These are phyloP conservation scores for Vigna trinervia DNA, from an alignment of 306 rosid species.

Conservation along the genomic window DNA sequence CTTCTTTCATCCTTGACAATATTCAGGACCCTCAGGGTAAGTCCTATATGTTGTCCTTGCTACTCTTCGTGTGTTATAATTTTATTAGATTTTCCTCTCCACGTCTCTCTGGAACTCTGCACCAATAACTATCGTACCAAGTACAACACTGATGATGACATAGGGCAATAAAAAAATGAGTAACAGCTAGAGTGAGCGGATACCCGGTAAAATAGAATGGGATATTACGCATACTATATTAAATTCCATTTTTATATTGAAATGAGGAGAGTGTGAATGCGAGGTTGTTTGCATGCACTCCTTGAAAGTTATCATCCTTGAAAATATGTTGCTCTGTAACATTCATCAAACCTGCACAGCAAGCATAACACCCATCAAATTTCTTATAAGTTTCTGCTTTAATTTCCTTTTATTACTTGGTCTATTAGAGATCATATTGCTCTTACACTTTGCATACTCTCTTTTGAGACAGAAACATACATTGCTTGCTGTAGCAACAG, in stretches of 20 bases:
- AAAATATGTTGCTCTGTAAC: slow-evolving; percentile 1
- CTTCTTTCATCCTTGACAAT: background rate
- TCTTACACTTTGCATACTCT: slow-evolving; percentile 36
- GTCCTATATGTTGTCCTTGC: background rate
- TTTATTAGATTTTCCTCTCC: background rate
- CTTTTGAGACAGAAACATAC: slow-evolving; percentile 44
- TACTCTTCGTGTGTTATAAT: background rate
- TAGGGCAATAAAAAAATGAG: background rate
- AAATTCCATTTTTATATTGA: background rate
- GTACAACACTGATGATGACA: background rate
- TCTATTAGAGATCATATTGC: slow-evolving; percentile 9
- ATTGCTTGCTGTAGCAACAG: slow-evolving; percentile 40
- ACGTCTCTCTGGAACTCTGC: slow-evolving; percentile 5
- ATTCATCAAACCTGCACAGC: slow-evolving; percentile 14
- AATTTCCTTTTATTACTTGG: slow-evolving; percentile 22
- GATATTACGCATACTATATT: background rate
- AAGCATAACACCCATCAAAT: slow-evolving; percentile 7
- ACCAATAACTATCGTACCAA: background rate
- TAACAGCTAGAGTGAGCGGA: background rate
- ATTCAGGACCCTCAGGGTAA: slow-evolving; percentile 37
- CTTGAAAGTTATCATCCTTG: background rate
- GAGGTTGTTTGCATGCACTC: background rate
- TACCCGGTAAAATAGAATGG: background rate
- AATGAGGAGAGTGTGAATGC: slow-evolving; percentile 1
- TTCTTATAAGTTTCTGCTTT: slow-evolving; percentile 7